Conservation (phyloP, 495 filamentous ascomycete genomes). For the Lasiosphaeria hispida region DNA sequence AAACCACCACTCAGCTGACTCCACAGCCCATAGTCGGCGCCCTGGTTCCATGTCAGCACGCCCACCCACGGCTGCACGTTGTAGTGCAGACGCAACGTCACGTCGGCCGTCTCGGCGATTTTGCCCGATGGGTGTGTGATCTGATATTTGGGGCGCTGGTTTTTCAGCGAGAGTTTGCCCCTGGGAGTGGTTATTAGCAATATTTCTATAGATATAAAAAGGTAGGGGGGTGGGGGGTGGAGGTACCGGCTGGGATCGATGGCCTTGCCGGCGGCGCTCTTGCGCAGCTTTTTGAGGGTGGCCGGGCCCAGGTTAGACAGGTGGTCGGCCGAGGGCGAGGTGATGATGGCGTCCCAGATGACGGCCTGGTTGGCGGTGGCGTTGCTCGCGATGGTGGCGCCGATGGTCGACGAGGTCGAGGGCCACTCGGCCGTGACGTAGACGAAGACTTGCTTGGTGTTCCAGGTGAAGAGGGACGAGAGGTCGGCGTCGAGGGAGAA, state of each 20-base stretch:
- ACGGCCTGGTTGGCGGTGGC: conserved; percentile 66
- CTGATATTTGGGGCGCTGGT: conserved; percentile 88
- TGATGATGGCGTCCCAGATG: conserved; percentile 94
- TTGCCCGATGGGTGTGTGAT: conserved; percentile 81
- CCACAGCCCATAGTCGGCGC: conserved; percentile 60
- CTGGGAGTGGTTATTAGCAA: conserved; percentile 24
- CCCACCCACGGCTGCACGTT: conserved; percentile 99
- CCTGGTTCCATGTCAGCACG: conserved; percentile 71
- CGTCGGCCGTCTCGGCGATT: conserved; percentile 67
- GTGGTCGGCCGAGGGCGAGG: conserved; percentile 59
- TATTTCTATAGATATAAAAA: no score
- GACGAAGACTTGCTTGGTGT: conserved; percentile 98
- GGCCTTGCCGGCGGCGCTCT: conserved; percentile 49
- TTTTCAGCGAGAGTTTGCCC: conserved; percentile 69
- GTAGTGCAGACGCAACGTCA: conserved; percentile 78
- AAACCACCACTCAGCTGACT: conserved; percentile 56
- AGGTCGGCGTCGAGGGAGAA: conserved; percentile 90
- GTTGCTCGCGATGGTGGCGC: conserved; percentile 27
- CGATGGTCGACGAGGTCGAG: conserved; percentile 34
- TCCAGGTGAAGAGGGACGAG: conserved; percentile 94
- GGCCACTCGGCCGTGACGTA: conserved; percentile 91
- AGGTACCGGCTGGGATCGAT: conserved; percentile 51
- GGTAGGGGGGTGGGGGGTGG: neutral
- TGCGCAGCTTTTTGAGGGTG: conserved; percentile 51
- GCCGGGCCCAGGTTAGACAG: conserved; percentile 50